Base-by-base conservation (phyloP, 371 early-diverging fungal genomes). In the Dichotomocladium elegans region DNA sequence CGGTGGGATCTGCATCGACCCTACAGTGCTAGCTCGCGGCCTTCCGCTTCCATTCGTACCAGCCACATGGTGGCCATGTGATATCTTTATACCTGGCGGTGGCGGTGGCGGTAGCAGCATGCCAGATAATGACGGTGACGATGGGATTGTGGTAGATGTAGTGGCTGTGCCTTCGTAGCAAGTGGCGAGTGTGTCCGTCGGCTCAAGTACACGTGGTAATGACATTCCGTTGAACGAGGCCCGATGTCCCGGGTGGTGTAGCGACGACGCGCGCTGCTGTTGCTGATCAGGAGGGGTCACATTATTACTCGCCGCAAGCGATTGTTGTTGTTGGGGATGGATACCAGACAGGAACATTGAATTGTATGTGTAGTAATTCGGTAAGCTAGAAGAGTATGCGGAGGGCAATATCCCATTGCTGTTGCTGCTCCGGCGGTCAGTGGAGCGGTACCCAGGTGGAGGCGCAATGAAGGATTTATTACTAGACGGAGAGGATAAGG, bases 1-100 rank as follows among this genome's bases (percentile, higher is more conserved):
- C 14, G 66, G 68, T 9, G 71, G 66, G 6, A 61, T 58, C 21
- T 68, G 69, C 61, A 71, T 62, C 2, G 71, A 68, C 5, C 76
- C 76, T 8, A 75, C 51, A 29, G 76, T 75, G 48, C 61, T 75
- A 6, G 76, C 72, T 24, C 76, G 60, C 14, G 76, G 76, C 4
- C 76, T 55, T 12, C 61, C 65, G 25, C 41, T 55, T 10, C 37
- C 37, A 30, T 15, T 41, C 27, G 42, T 34, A 29, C 21, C 12
- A 28, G 37, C 5, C 3, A 12, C 17, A 24, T 3, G 3, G 21
- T 9, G 17, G 6, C 9, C 22, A 14, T 41, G 10, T n/a, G 52
- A 52, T 42, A n/a, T 22, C 28, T 19, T 15, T n/a, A n/a, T n/a
- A n/a, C n/a, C n/a, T n/a, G n/a, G n/a, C n/a, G 31, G 17, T n/a